Conservation (phyloP, 805 yeast genomes). For the Candida morakotiae region DNA sequence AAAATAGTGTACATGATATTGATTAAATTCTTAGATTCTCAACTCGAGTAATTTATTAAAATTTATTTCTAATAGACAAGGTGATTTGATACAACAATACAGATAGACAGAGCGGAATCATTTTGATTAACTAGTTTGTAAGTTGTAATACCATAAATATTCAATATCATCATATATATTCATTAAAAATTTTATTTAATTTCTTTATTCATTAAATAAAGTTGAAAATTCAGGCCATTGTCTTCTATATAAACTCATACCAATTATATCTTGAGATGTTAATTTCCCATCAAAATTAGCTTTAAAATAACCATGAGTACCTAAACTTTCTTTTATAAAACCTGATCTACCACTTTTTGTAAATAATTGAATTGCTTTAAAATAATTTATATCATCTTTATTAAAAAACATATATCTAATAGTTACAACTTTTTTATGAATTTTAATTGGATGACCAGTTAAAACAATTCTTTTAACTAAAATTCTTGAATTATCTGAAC, state of each 20-base stretch:
- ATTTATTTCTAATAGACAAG: too few relatives aligned
- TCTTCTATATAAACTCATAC: conserved; percentile 90
- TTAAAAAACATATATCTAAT: conserved; percentile 97
- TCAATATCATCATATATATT: too few relatives aligned
- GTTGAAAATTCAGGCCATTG: conserved; percentile 72
- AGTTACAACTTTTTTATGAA: conserved; percentile 88
- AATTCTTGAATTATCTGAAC: conserved; percentile 79
- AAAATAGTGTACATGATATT: too few relatives aligned
- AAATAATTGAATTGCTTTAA: conserved; percentile 86
- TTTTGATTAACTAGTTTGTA: too few relatives aligned
- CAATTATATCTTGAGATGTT: conserved; percentile 88
- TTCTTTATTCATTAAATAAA: conserved; percentile 27
- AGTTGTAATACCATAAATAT: too few relatives aligned
- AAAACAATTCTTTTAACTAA: conserved; percentile 83
- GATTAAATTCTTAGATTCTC: too few relatives aligned
- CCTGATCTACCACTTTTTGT: conserved; percentile 94
- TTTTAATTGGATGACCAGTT: conserved; percentile 94
- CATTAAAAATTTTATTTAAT: too few relatives aligned
- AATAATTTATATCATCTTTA: conserved; percentile 81
- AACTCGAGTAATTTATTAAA: too few relatives aligned
- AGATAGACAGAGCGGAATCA: too few relatives aligned
- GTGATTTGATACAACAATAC: too few relatives aligned
- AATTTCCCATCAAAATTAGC: conserved; percentile 90
- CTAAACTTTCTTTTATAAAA: conserved; percentile 89
- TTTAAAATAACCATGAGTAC: conserved; percentile 98